Percentiles rank a stretch among this genome's conserved stretches.
These are phyloP conservation scores for Mycena rosella DNA, from an alignment of 768 basidiomycete genomes.

Conservation along the genomic window DNA sequence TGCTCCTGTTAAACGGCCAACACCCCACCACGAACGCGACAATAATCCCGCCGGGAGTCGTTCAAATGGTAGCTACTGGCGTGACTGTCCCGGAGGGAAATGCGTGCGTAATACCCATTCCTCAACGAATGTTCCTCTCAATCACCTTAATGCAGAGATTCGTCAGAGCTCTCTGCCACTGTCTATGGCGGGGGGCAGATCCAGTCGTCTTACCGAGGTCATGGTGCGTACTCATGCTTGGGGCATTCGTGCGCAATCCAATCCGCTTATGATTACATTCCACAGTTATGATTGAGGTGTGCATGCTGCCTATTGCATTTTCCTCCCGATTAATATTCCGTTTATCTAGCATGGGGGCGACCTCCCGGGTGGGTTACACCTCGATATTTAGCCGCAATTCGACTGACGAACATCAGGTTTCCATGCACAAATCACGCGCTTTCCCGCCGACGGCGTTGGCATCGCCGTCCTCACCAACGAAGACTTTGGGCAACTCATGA, in stretches of 20 bases:
- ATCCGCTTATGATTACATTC: no score
- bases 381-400: neutral
- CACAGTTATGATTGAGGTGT: constrained; percentile 10
- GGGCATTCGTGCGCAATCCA: no score
- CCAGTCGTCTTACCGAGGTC: constrained; percentile 7
- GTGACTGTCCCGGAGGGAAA: neutral
- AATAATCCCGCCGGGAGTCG: neutral
- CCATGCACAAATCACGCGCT: neutral
- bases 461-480: constrained; percentile 20
- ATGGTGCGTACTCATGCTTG: neutral
- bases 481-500: neutral
- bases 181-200: constrained; percentile 3
- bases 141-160: neutral
- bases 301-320: neutral
- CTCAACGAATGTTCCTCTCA: neutral
- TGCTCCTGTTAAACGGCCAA: no score
- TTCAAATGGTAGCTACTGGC: neutral
- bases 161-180: neutral
- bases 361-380: neutral
- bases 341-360: constrained; percentile 1
- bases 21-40: no score
- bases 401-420: neutral
- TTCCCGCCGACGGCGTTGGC: constrained; percentile 4
- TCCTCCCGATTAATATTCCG: no score
- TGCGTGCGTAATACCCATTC: neutral